Conservation (phyloP, 768 basidiomycete genomes). For the Phylloporus sp. region DNA sequence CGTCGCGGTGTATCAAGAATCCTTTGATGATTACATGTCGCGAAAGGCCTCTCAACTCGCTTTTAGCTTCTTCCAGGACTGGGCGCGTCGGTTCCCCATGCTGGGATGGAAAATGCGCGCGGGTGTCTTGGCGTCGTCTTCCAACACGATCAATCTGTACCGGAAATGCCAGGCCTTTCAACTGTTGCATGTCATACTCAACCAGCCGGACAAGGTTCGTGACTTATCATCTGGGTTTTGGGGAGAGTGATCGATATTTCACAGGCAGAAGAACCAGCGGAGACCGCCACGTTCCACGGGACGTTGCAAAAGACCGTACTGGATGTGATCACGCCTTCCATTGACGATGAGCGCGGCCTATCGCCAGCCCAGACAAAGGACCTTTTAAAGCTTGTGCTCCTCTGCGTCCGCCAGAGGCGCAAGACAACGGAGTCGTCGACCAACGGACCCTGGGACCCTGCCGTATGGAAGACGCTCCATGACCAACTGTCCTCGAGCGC, state of each 20-base stretch:
- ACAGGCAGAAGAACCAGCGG: slow-evolving; percentile 39
- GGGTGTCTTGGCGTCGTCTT: slow-evolving; percentile 53
- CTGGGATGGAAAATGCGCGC: slow-evolving; percentile 64
- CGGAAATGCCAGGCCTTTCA: slow-evolving; percentile 72
- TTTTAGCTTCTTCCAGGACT: slow-evolving; percentile 72
- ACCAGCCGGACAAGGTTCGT: slow-evolving; percentile 34
- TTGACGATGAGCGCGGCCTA: slow-evolving; percentile 42
- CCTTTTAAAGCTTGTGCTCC: slow-evolving; percentile 66
- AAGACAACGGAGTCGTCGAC: slow-evolving; percentile 40
- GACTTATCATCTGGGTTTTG: background rate
- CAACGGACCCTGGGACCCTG: slow-evolving; percentile 53
- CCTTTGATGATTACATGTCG: slow-evolving; percentile 70
- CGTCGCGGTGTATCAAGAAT: slow-evolving; percentile 55
- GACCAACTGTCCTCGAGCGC: slow-evolving; percentile 44
- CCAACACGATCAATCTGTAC: slow-evolving; percentile 69
- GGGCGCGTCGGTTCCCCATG: slow-evolving; percentile 60
- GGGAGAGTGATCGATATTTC: background rate
- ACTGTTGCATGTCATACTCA: slow-evolving; percentile 62
- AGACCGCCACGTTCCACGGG: slow-evolving; percentile 43
- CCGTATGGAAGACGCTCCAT: slow-evolving; percentile 51
- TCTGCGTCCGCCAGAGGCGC: slow-evolving; percentile 58
- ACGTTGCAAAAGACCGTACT: slow-evolving; percentile 48
- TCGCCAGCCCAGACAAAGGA: slow-evolving; percentile 72
- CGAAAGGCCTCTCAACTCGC: slow-evolving; percentile 79
- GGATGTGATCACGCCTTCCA: slow-evolving; percentile 44